phyloP scores from a whole-genome alignment of 176 grass and related monocot genomes.

The Carex littledalei region DNA sequence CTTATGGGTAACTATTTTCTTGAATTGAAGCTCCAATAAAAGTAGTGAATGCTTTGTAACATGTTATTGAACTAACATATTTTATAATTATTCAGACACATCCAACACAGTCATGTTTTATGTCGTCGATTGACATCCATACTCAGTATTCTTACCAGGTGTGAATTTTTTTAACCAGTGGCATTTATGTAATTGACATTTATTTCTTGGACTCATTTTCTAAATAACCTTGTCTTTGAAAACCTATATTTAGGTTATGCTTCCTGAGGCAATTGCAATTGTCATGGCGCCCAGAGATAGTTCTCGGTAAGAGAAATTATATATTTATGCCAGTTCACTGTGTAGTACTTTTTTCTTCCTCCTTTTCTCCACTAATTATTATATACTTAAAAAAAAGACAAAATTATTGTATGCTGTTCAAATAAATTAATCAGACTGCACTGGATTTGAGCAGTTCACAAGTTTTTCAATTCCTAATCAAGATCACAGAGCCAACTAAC shows the following conservation, averaged over 20 bases:
- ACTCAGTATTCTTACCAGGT: slow-evolving; percentile 58
- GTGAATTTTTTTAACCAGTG: neutral
- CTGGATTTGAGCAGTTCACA: neutral
- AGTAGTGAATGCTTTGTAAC: neutral
- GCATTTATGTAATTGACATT: slow-evolving; percentile 10
- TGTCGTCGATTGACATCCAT: slow-evolving; percentile 57
- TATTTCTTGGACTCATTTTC: neutral
- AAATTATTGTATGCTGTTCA: neutral
- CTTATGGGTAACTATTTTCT: neutral
- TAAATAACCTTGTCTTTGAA: neutral
- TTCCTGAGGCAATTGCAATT: slow-evolving; percentile 57
- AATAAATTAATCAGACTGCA: neutral
- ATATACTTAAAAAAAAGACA: neutral
- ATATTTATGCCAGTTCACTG: neutral
- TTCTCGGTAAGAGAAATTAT: slow-evolving; percentile 25
- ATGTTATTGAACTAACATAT: neutral
- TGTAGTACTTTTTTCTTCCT: neutral
- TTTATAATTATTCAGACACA: slow-evolving; percentile 36
- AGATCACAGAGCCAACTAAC: neutral
- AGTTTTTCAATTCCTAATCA: neutral
- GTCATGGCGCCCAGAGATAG: slow-evolving; percentile 55
- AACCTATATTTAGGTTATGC: slow-evolving; percentile 39
- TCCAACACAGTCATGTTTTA: slow-evolving; percentile 55
- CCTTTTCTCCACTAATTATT: neutral
- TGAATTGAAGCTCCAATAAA: neutral